Evolutionary conservation across 306 rosid genomes (phyloP), one percentile per base, ranked within the genome.

Genomic region (Vicia sativa): DNA sequence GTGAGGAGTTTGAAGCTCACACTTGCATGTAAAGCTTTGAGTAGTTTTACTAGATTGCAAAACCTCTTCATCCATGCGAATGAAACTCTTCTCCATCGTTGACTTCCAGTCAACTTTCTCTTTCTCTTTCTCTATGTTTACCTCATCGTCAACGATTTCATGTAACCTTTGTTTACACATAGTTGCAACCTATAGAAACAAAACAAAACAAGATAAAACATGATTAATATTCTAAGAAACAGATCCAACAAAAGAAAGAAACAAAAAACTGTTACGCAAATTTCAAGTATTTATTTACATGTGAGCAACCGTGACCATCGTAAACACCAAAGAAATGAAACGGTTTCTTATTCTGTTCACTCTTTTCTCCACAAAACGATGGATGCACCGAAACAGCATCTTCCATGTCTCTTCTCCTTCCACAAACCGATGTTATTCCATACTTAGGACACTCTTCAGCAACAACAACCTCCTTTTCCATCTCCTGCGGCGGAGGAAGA

Each of bases 241-340:
- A 23, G 61, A 79, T 79, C 73, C 39, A 42, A 4, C 3, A 1
- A 0, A 6, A 19, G 0, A 4, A 7, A 5, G 6, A 7, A 15
- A 2, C 6, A 11, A 23, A 41, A 62, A 62, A 39, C 18, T 5
- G 31, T 18, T 39, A 42, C 7, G 3, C 3, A 2, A 31, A 9
- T n/a, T 57, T 57, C 2, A 50, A 44, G 68, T 3, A 50, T 14
- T 77, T 3, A 50, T 14, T 78, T 85, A 92, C 98, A 65, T 92
- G 98, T 62, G 98, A 90, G 83, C 98, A 92, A 9, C 96, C 96
- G 25, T 92, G 98, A 39, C 98, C 98, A 65, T 92, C 96, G 73
- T 74, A 92, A 6, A 92, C 91, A 1, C 93, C 96, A 21, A 76
- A 90, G 72, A 81, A 90, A 53, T 92, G 90, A 2, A 67, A 42